These are phyloP conservation scores for Carex pumila DNA, from an alignment of 176 grass and related monocot species.

Conservation along the genomic window DNA sequence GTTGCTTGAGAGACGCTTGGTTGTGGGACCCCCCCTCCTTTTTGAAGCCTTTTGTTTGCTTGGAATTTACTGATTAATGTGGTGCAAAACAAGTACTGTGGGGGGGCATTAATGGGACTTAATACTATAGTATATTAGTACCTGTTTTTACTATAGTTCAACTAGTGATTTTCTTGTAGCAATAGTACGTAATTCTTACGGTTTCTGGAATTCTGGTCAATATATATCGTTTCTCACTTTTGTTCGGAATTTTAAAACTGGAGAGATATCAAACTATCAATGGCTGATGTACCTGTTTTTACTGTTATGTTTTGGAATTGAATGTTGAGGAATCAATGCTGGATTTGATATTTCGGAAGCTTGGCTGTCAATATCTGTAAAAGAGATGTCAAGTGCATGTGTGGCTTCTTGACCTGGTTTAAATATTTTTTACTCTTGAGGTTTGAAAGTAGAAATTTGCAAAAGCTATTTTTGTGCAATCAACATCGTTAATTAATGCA, in stretches of 20 bases:
- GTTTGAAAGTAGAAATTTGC: not conserved
- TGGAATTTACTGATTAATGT: constrained; percentile 3
- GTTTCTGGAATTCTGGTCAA: not conserved
- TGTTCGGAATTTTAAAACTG: not conserved
- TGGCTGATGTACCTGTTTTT: not conserved
- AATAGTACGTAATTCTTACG: not conserved
- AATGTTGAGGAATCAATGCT: not conserved
- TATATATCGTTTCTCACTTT: constrained; percentile 2
- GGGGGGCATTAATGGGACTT: not conserved
- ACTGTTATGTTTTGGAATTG: not conserved
- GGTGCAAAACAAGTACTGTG: not conserved
- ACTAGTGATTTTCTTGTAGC: not conserved
- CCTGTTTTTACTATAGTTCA: not conserved
- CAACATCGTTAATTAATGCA: not conserved
- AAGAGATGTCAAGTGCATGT: not conserved
- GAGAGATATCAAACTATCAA: not conserved
- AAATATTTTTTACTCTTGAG: not conserved
- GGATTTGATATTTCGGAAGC: not conserved
- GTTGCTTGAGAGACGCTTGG: constrained; percentile 26
- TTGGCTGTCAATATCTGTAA: not conserved
- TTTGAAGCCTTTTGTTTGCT: not conserved
- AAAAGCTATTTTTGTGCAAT: not conserved
- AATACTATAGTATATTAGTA: not conserved
- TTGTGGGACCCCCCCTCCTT: not conserved
- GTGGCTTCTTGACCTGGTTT: not conserved